Base-by-base conservation (phyloP, 2,329 filamentous ascomycete genomes). In the Capronia americana region DNA sequence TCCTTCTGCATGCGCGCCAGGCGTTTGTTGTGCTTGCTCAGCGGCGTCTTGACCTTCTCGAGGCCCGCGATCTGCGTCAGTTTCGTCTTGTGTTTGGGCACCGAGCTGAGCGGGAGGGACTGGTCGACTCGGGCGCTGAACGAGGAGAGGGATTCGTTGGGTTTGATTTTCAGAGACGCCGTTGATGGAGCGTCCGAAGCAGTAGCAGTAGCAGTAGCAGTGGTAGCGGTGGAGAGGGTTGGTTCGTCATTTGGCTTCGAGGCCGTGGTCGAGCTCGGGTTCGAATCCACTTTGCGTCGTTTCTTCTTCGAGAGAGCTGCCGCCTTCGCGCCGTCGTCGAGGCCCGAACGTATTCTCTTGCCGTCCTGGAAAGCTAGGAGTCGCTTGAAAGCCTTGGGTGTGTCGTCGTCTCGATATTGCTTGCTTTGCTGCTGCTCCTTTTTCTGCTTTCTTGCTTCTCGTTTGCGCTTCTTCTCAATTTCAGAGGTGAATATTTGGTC, bases 91-190 rank as follows among this genome's bases (percentile, higher is more conserved):
- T 68, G 79, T 61, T 84, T 87, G 63, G 87, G 83, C 8, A 97
- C 83, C 0, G 89, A 89, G 7, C 87, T 82, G 0, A 99, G 80
- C 0, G 94, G 94, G 6, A 98, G 83, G 0, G 92, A 88, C 57
- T 92, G 90, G 75, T 98, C 90, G 6, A 99, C 95, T 32, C 93
- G 88, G 11, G 89, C 87, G 7, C 88, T 83, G 75, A 96, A 99
- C 60, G 96, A 91, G 4, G 90, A 87, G 74, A 98, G 82, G 59
- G 87, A 87, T 78, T 99, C 95, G 59, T 92, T 92, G 0, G 93
- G 93, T 17, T 87, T 85, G 69, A 98, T 97, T 56, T 86, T 91
- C 0, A 68, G 2, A 5, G 71, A 46, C 34, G 63, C 6, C 74
- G 70, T 8, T 10, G 59, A n/a, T 24, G 20, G 5, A 46, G 26